phyloP scores from a whole-genome alignment of 192 early-diverging fungal genomes.

The Coemansia sp. region DNA sequence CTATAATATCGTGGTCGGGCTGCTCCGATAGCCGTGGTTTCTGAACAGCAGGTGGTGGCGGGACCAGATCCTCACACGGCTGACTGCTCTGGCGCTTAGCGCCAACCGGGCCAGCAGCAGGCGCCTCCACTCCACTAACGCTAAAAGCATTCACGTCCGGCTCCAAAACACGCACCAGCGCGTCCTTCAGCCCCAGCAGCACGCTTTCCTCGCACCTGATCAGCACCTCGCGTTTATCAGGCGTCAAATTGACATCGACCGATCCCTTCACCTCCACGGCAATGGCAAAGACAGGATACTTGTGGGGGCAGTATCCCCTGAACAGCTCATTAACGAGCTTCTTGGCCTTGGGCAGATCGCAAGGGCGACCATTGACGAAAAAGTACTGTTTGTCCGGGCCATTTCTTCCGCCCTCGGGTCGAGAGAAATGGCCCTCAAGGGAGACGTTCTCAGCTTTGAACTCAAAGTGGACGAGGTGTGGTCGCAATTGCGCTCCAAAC shows the following conservation, averaged over 20 bases:
- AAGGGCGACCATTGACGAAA: conserved; percentile 89
- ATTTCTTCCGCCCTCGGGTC: conserved; percentile 68
- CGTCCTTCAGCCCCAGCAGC: conserved; percentile 11
- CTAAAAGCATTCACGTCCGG: conserved; percentile 23
- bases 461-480: conserved; percentile 18
- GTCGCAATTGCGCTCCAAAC: conserved; percentile 64
- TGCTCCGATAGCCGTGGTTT: neutral
- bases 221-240: conserved; percentile 90
- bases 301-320: conserved; percentile 60
- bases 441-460: conserved; percentile 3
- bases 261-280: conserved; percentile 54
- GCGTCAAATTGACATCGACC: conserved; percentile 92
- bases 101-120: neutral
- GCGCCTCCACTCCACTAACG: conserved; percentile 14
- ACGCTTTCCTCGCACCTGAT: conserved; percentile 67
- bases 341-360: conserved; percentile 74
- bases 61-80: neutral
- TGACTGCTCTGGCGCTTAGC: neutral
- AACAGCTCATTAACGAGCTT: conserved; percentile 83
- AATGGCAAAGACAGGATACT: conserved; percentile 78
- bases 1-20: neutral
- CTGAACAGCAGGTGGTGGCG: neutral
- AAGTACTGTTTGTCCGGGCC: conserved; percentile 81
- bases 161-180: conserved; percentile 16
- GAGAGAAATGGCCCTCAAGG: conserved; percentile 57